These are phyloP conservation scores for Avena eriantha DNA, from an alignment of 176 grass and related monocot genomes.

Conservation along the genomic window DNA sequence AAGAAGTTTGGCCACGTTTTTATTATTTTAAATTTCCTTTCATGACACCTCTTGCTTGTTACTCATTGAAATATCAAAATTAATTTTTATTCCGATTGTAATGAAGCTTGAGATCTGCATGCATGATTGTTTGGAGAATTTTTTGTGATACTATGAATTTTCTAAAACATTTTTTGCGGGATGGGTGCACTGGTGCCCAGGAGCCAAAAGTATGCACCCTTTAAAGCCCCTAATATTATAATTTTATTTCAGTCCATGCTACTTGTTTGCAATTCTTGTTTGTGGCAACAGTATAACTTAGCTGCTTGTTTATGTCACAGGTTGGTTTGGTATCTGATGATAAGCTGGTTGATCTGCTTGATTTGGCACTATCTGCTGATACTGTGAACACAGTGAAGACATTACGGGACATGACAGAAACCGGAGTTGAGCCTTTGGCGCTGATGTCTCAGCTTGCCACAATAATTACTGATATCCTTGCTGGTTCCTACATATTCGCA, in stretches of 20 bases:
- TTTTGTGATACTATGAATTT: no score
- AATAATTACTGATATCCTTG: slow-evolving; percentile 96
- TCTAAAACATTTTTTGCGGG: no score
- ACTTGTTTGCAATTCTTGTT: slow-evolving; percentile 14
- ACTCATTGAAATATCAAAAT: no score
- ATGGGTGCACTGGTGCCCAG: no score
- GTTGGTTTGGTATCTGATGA: slow-evolving; percentile 91
- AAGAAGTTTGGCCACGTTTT: no score
- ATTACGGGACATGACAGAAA: slow-evolving; percentile 82
- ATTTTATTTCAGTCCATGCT: slow-evolving; percentile 16
- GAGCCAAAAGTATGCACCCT: no score
- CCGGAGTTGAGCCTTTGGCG: slow-evolving; percentile 84
- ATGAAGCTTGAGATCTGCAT: no score
- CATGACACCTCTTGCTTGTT: no score
- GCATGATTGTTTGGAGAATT: no score
- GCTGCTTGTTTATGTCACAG: slow-evolving; percentile 50
- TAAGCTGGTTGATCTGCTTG: slow-evolving; percentile 86
- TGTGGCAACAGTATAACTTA: background rate
- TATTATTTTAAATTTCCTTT: no score
- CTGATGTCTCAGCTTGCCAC: slow-evolving; percentile 96
- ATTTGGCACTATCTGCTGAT: slow-evolving; percentile 83
- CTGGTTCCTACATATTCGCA: slow-evolving; percentile 81
- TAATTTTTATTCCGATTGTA: no score
- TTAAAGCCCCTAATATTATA: background rate
- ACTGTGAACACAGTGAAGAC: slow-evolving; percentile 85